Percentiles rank a stretch among this genome's conserved stretches.
phyloP scores from a whole-genome alignment of 768 basidiomycete species.

The Russula brevipes region DNA sequence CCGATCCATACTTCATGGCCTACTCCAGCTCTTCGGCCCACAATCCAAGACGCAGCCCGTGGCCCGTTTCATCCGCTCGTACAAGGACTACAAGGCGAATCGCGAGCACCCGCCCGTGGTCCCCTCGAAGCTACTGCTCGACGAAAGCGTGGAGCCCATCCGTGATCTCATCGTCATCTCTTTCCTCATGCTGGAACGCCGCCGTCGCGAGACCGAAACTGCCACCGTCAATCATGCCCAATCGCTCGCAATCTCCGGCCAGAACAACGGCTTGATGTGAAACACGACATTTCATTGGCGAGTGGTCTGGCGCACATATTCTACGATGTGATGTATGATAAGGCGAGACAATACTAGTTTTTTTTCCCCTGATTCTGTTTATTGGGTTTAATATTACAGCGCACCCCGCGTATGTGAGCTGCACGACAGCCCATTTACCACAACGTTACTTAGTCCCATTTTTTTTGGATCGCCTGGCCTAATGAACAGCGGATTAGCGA shows the following conservation, averaged over 20 bases:
- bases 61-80: constrained; percentile 22
- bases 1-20: too few species aligned
- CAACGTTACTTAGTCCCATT: too few species aligned
- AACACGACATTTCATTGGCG: background rate
- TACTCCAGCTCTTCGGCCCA: constrained; percentile 18
- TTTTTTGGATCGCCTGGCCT: too few species aligned
- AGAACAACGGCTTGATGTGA: background rate
- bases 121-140: constrained; percentile 22
- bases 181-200: constrained; percentile 24
- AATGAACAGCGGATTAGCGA: too few species aligned
- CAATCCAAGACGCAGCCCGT: constrained; percentile 22
- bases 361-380: too few species aligned
- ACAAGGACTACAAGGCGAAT: constrained; percentile 8
- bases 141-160: constrained; percentile 18
- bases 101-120: constrained; percentile 16
- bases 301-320: background rate
- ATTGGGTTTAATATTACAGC: too few species aligned
- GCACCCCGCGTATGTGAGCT: too few species aligned
- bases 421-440: too few species aligned
- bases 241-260: background rate
- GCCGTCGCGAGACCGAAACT: constrained; percentile 21
- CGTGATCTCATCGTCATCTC: constrained; percentile 20
- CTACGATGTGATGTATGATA: background rate
- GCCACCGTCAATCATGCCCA: constrained; percentile 4
- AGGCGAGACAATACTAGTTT: background rate